Conservation (phyloP, 768 basidiomycete genomes). For the Lanmaoa pseudosensibilis region DNA sequence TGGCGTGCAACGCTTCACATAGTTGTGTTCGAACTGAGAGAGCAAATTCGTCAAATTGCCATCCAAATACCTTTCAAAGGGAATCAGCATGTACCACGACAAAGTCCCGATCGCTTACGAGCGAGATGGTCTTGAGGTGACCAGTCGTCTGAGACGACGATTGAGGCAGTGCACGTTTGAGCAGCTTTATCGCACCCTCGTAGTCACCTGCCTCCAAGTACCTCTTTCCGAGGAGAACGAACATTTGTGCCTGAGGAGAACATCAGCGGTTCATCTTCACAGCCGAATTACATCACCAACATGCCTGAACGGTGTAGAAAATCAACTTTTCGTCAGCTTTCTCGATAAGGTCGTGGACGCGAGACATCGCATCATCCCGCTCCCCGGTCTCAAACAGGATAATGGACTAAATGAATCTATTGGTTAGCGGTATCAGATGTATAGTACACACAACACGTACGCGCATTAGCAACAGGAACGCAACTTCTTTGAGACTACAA, state of each 20-base stretch:
- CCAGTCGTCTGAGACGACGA: background rate
- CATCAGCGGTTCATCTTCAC: background rate
- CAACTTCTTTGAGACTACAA: constrained; percentile 5
- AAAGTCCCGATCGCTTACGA: background rate
- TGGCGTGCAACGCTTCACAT: constrained; percentile 14
- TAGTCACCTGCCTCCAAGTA: constrained; percentile 8
- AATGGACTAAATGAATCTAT: constrained; percentile 2
- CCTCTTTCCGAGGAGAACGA: constrained; percentile 10
- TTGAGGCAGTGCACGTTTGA: constrained; percentile 4
- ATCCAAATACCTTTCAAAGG: constrained; percentile 14
- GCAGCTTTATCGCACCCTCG: constrained; percentile 11
- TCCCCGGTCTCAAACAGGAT: constrained; percentile 11
- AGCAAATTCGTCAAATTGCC: constrained; percentile 11
- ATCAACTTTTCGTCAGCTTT: constrained; percentile 7
- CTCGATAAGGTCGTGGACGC: constrained; percentile 13
- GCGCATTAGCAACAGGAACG: constrained; percentile 14
- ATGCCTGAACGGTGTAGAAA: constrained; percentile 10
- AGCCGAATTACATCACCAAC: background rate
- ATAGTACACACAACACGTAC: background rate
- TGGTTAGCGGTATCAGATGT: background rate
- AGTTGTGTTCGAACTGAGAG: constrained; percentile 6
- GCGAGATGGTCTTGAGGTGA: constrained; percentile 12
- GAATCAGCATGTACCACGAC: background rate
- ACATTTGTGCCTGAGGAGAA: constrained; percentile 14
- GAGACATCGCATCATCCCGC: constrained; percentile 14